A percentile compares a stretch with the other conserved stretches of the same genome.
Evolutionary conservation across 306 rosid species (phyloP).

Genomic region (Pterocarpus macrocarpus): DNA sequence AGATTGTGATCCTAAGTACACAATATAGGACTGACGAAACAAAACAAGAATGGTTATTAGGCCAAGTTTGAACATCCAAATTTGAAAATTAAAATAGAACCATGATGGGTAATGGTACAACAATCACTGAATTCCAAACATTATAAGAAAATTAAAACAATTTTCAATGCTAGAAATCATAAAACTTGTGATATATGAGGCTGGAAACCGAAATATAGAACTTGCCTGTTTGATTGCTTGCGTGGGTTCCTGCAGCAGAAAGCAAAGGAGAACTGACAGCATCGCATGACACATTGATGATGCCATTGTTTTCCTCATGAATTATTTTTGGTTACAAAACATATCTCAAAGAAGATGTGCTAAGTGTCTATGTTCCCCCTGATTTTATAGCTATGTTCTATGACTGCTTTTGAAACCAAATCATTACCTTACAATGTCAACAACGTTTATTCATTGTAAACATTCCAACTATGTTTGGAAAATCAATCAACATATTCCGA

Average conservation of each 20-base stretch:
- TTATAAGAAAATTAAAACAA: background rate
- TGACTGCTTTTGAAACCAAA: background rate
- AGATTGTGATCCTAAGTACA: constrained; percentile 72
- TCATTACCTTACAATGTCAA: background rate
- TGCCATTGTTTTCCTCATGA: constrained; percentile 43
- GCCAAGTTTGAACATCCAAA: background rate
- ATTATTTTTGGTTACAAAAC: background rate
- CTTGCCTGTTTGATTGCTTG: constrained; percentile 59
- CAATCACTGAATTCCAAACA: background rate
- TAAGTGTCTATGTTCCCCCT: background rate
- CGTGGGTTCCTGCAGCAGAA: constrained; percentile 43
- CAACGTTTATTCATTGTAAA: background rate
- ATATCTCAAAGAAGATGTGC: background rate
- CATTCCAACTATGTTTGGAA: background rate
- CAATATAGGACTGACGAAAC: constrained; percentile 67
- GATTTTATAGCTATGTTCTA: constrained; percentile 14
- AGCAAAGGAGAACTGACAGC: constrained; percentile 45
- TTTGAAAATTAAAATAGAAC: background rate
- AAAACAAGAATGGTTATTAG: background rate
- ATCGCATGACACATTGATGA: constrained; percentile 24
- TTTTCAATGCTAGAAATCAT: background rate
- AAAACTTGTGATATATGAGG: background rate
- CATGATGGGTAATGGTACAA: background rate
- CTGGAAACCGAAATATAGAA: background rate
- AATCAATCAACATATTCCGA: background rate